A percentile compares a stretch with the other conserved stretches of the same genome.
Evolutionary conservation across 2,329 filamentous ascomycete species (phyloP).

Genomic region (Aureobasidium zeae): DNA sequence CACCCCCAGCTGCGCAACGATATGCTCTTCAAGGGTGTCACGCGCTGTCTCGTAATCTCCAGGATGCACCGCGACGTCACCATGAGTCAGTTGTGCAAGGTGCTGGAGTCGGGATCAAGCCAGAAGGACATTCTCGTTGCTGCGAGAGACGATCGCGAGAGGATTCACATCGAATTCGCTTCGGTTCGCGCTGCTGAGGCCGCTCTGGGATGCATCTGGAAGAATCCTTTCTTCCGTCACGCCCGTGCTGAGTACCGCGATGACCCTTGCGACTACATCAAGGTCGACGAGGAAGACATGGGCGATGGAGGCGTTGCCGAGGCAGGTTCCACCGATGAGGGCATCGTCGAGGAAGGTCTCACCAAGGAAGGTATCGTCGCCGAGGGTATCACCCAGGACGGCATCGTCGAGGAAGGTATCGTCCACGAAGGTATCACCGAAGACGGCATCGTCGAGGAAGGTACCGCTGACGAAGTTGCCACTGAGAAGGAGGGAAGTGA

Average conservation of each 20-base stretch:
- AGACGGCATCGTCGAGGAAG: not conserved
- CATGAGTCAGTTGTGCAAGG: too few species aligned
- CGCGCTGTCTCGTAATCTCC: conserved; percentile 6
- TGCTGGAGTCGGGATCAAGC: not conserved
- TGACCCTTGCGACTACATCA: too few species aligned
- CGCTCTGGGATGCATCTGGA: not conserved
- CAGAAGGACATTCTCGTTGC: not conserved
- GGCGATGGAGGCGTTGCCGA: not conserved
- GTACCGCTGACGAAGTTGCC: too few species aligned
- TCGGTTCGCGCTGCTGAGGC: not conserved
- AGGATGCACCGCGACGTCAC: not conserved
- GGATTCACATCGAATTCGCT: not conserved
- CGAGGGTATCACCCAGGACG: too few species aligned
- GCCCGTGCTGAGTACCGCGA: too few species aligned
- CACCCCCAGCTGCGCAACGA: not conserved
- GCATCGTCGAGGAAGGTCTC: too few species aligned
- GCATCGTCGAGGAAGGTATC: too few species aligned
- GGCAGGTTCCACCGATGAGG: not conserved
- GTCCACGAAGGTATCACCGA: too few species aligned
- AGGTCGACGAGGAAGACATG: too few species aligned
- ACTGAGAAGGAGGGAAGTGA: too few species aligned
- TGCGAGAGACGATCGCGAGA: not conserved
- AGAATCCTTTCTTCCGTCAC: not conserved
- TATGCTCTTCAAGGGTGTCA: not conserved
- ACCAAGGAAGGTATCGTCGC: too few species aligned